These are phyloP conservation scores for Perilla frutescens DNA, from an alignment of 257 asterid genomes.

Conservation along the genomic window DNA sequence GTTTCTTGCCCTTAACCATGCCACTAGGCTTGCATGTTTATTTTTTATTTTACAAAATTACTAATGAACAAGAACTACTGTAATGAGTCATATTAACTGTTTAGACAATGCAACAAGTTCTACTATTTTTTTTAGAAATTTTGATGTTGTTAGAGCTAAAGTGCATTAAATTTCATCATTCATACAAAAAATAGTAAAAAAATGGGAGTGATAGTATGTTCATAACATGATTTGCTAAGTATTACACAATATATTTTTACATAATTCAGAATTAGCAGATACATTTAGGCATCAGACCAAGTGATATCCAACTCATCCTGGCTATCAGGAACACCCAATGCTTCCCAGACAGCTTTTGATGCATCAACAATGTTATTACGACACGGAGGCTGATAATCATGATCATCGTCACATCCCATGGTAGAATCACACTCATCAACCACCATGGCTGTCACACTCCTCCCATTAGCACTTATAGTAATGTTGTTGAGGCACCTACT, in stretches of 20 bases:
- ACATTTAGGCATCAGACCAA: conserved; percentile 22
- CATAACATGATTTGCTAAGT: not conserved
- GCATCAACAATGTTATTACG: conserved; percentile 53
- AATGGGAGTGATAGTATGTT: not conserved
- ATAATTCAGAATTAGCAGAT: not conserved
- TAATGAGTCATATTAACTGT: not conserved
- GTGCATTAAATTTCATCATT: not conserved
- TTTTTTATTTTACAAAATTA: not conserved
- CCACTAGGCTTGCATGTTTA: conserved; percentile 1
- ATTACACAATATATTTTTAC: not conserved
- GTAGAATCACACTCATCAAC: conserved; percentile 59
- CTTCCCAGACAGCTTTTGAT: conserved; percentile 52
- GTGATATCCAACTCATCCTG: conserved; percentile 42
- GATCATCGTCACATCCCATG: conserved; percentile 53
- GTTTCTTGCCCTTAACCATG: not conserved
- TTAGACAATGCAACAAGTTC: no score
- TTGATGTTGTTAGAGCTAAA: not conserved
- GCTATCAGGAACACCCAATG: conserved; percentile 37
- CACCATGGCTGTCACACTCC: conserved; percentile 45
- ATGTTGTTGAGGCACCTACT: conserved; percentile 43
- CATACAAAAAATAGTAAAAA: no score
- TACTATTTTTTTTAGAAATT: no score
- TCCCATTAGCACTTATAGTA: conserved; percentile 40
- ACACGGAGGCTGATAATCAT: conserved; percentile 61
- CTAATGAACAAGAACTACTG: not conserved